Conservation (phyloP, 2,329 filamentous ascomycete genomes). For the Colletotrichum zoysiae region DNA sequence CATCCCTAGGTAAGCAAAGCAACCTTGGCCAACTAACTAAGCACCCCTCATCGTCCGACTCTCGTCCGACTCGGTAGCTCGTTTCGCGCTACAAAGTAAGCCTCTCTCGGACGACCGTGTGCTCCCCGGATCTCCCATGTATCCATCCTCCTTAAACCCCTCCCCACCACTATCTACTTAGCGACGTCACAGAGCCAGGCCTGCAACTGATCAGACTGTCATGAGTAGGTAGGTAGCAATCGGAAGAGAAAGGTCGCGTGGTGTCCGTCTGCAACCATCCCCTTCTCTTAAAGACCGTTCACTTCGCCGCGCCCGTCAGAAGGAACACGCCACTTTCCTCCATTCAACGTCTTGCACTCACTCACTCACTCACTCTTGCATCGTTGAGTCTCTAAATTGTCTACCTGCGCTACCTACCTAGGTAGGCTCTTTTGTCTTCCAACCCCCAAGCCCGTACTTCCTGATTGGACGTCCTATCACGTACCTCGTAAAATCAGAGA, state of each 20-base stretch:
- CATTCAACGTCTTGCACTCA: neutral
- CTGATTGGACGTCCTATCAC: neutral
- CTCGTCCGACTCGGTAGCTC: neutral
- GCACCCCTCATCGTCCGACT: conserved; percentile 23
- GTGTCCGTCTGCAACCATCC: neutral
- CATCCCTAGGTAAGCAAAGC: neutral
- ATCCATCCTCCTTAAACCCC: neutral
- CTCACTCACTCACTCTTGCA: neutral
- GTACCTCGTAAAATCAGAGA: neutral
- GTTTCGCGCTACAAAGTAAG: conserved; percentile 18
- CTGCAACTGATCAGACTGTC: conserved; percentile 1
- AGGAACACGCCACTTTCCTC: conserved; percentile 9
- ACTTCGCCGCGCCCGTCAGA: neutral
- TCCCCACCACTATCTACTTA: conserved; percentile 1
- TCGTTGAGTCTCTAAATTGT: conserved; percentile 1
- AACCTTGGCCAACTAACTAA: no score
- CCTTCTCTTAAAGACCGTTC: conserved; percentile 5
- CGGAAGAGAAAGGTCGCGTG: neutral
- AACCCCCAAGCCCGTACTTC: conserved; percentile 31
- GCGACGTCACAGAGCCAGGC: conserved; percentile 23
- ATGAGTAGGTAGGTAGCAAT: neutral
- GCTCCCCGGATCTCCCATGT: conserved; percentile 28
- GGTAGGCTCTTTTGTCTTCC: conserved; percentile 21
- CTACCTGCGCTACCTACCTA: conserved; percentile 11
- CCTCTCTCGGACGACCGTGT: conserved; percentile 5